Evolutionary conservation across 805 yeast species (phyloP).

Genomic region (Starmerella apicola): DNA sequence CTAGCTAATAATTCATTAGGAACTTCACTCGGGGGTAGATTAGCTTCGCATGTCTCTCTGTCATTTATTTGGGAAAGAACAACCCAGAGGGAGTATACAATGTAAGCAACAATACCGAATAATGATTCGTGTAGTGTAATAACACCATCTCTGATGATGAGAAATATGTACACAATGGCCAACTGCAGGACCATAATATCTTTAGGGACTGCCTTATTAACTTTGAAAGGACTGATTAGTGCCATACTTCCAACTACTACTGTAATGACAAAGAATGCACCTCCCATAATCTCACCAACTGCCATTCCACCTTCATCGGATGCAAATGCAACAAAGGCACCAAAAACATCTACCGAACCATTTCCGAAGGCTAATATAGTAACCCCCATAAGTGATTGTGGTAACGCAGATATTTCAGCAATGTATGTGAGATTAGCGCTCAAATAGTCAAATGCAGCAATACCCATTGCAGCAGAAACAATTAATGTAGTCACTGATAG

Average conservation of each 20-base stretch:
- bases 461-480: slow-evolving; percentile 53
- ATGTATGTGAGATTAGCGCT: slow-evolving; percentile 67
- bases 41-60: not conserved
- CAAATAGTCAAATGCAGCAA: slow-evolving; percentile 69
- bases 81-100: slow-evolving; percentile 43
- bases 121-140: slow-evolving; percentile 46
- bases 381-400: slow-evolving; percentile 73
- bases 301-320: slow-evolving; percentile 66
- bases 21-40: not conserved
- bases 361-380: slow-evolving; percentile 85
- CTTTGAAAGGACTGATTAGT: slow-evolving; percentile 50
- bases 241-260: slow-evolving; percentile 74
- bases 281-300: slow-evolving; percentile 81
- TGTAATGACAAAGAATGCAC: slow-evolving; percentile 69
- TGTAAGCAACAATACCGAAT: slow-evolving; percentile 44
- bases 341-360: slow-evolving; percentile 79
- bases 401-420: slow-evolving; percentile 47
- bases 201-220: slow-evolving; percentile 38
- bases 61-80: slow-evolving; percentile 30
- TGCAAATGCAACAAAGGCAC: slow-evolving; percentile 72
- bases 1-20: not conserved
- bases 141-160: slow-evolving; percentile 42
- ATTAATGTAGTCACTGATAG: slow-evolving; percentile 24
- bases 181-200: slow-evolving; percentile 49
- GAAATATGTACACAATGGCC: slow-evolving; percentile 39